These are phyloP conservation scores for Kwoniella shandongensis DNA, from an alignment of 768 basidiomycete genomes.

Conservation along the genomic window DNA sequence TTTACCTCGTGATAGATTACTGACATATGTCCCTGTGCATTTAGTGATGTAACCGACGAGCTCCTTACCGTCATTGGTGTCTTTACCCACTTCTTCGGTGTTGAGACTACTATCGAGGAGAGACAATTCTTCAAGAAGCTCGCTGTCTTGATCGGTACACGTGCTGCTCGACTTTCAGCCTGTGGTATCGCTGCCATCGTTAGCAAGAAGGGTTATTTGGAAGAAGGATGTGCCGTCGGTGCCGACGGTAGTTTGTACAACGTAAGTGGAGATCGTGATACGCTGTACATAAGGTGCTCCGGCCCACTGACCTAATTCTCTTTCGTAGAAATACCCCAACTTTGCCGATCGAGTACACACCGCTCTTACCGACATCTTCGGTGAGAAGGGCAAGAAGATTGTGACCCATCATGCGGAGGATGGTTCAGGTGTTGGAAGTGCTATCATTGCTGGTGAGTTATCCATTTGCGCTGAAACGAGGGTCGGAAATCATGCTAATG, in stretches of 20 bases:
- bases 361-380: conserved; percentile 90
- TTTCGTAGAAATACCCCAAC: conserved; percentile 97
- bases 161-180: conserved; percentile 85
- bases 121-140: conserved; percentile 96
- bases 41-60: conserved; percentile 93
- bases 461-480: background rate
- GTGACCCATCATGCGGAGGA: conserved; percentile 82
- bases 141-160: conserved; percentile 80
- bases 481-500: conserved; percentile 14
- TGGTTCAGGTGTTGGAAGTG: conserved; percentile 91
- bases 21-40: background rate
- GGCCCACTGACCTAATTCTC: too few species aligned
- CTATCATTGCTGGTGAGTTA: conserved; percentile 80
- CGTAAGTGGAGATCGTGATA: conserved; percentile 62
- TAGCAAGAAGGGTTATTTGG: conserved; percentile 88
- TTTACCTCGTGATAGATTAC: background rate
- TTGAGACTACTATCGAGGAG: conserved; percentile 94
- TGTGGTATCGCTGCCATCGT: conserved; percentile 98
- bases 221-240: conserved; percentile 67
- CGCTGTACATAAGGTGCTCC: background rate
- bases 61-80: conserved; percentile 95
- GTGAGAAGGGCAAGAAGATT: conserved; percentile 86
- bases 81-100: conserved; percentile 92
- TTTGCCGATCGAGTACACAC: conserved; percentile 92
- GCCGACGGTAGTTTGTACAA: conserved; percentile 90